These are phyloP conservation scores for Allantophomopsis cytisporea DNA, from an alignment of 2,329 filamentous ascomycete genomes.

Conservation along the genomic window DNA sequence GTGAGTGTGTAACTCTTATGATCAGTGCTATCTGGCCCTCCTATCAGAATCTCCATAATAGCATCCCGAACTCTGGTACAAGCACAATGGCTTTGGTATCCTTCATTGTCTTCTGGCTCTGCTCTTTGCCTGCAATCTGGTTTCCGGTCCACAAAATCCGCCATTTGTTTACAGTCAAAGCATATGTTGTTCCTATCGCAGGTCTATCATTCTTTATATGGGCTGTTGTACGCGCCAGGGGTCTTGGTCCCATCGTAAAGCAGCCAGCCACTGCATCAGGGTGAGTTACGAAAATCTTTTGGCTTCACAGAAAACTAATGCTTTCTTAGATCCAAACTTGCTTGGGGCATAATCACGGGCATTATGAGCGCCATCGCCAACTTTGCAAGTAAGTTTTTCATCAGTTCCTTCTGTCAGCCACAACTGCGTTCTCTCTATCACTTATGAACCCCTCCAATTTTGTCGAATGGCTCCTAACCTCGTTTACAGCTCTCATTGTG, in stretches of 20 bases:
- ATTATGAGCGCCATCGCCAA: conserved; percentile 87
- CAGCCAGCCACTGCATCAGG: conserved; percentile 36
- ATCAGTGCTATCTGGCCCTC: conserved; percentile 68
- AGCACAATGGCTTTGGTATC: conserved; percentile 63
- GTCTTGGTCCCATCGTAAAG: conserved; percentile 69
- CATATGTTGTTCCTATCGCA: conserved; percentile 70
- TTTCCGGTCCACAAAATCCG: conserved; percentile 81
- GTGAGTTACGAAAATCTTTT: too few relatives aligned
- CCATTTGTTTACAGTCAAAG: conserved; percentile 84
- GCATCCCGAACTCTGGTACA: conserved; percentile 56
- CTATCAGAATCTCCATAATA: conserved; percentile 49
- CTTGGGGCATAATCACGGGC: conserved; percentile 71
- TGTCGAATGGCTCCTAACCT: too few relatives aligned
- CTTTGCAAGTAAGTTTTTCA: conserved; percentile 44
- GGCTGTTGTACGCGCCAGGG: conserved; percentile 69
- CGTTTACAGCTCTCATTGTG: conserved; percentile 47
- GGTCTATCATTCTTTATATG: conserved; percentile 80
- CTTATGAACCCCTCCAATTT: too few relatives aligned
- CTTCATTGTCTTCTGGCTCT: conserved; percentile 80
- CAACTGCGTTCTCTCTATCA: too few relatives aligned
- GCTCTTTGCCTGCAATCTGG: conserved; percentile 73
- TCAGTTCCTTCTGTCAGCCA: too few relatives aligned
- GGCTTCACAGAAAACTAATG: too few relatives aligned
- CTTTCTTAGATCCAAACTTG: conserved; percentile 52
- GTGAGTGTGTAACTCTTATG: conserved; percentile 78